Conservation (phyloP, 129 eudicot species). For the Artemisia argyi region DNA sequence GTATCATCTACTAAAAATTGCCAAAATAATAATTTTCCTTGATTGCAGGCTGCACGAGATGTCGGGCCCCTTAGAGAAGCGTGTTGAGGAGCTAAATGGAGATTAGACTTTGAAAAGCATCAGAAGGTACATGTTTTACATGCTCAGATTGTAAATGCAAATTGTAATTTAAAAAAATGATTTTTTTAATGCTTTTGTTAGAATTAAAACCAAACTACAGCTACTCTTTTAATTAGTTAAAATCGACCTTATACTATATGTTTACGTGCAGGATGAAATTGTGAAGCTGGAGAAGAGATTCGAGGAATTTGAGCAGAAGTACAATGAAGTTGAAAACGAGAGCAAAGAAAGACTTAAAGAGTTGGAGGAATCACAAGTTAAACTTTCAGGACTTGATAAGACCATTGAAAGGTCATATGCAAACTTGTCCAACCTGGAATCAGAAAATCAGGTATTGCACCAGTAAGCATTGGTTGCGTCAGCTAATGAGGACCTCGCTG, state of each 20-base stretch:
- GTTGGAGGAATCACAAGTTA: constrained; percentile 71
- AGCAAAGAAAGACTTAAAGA: constrained; percentile 57
- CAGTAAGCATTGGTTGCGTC: constrained; percentile 89
- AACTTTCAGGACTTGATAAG: constrained; percentile 61
- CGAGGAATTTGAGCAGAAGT: constrained; percentile 66
- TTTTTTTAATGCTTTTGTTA: too few species aligned
- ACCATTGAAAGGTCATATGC: constrained; percentile 72
- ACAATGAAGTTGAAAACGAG: constrained; percentile 53
- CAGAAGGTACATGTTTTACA: too few species aligned
- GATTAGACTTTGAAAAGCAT: too few species aligned
- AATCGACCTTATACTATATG: constrained; percentile 4
- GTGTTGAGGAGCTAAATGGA: too few species aligned
- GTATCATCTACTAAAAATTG: too few species aligned
- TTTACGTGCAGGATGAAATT: constrained; percentile 61
- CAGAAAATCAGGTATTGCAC: constrained; percentile 95
- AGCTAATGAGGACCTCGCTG: constrained; percentile 56
- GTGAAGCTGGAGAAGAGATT: constrained; percentile 59
- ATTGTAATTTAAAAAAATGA: too few species aligned
- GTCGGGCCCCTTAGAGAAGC: too few species aligned
- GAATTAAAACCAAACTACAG: too few species aligned
- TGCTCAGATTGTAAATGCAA: too few species aligned
- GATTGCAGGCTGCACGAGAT: too few species aligned
- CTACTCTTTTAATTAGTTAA: too few species aligned
- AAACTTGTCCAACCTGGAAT: constrained; percentile 82
- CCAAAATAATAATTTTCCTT: too few species aligned